These are phyloP conservation scores for Micractinium sp. DNA, from an alignment of 139 green algal genomes.

Conservation along the genomic window DNA sequence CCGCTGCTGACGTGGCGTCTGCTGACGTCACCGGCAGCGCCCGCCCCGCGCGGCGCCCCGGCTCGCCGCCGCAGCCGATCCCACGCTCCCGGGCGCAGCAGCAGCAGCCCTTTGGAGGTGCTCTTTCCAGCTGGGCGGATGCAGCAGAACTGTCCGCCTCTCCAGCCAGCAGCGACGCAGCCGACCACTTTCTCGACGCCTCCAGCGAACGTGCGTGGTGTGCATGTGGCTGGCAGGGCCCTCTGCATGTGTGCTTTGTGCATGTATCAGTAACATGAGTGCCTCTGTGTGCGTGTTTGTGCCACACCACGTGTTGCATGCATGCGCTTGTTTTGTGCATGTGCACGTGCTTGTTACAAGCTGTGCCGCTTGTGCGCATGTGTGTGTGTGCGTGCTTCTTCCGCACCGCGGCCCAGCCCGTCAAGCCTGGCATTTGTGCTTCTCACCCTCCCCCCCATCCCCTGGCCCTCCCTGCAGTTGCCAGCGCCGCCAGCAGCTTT, in stretches of 20 bases:
- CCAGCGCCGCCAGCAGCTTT: conserved; percentile 21
- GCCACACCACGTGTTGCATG: too few species aligned
- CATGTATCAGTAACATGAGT: too few species aligned
- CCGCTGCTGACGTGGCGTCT: neutral
- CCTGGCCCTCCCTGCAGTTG: neutral
- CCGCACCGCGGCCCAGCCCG: neutral
- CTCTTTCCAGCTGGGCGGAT: neutral
- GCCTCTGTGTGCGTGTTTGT: too few species aligned
- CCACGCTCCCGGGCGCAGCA: neutral
- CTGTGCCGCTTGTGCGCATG: too few species aligned
- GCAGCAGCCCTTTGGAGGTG: neutral
- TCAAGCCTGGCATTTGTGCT: neutral
- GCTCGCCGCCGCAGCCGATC: conserved; percentile 14
- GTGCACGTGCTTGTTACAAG: too few species aligned
- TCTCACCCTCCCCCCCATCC: neutral
- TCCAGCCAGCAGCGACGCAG: conserved; percentile 19
- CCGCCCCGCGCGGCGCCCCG: neutral
- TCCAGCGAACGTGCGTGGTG: conserved; percentile 12
- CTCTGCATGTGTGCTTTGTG: too few species aligned
- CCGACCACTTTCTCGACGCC: conserved; percentile 12
- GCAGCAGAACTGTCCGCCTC: neutral
- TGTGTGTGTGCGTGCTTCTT: too few species aligned
- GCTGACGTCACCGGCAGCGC: neutral
- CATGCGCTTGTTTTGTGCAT: too few species aligned
- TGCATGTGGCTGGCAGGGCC: neutral